Evolutionary conservation across 1,139 yeast genomes (phyloP).

Genomic region (Hyphopichia buzzinii): DNA sequence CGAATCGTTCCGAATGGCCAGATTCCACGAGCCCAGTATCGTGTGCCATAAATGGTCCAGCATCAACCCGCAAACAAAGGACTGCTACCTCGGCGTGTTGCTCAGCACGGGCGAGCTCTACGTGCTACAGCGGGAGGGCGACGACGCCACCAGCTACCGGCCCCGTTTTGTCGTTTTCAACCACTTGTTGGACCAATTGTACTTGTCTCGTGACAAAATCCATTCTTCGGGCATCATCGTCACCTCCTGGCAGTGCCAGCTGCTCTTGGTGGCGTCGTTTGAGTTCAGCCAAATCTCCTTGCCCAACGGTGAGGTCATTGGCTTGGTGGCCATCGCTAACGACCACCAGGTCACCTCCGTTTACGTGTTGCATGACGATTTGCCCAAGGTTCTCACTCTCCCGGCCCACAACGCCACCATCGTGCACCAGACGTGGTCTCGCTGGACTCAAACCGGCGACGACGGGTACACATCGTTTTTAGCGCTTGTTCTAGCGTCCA

Average conservation of each 20-base stretch:
- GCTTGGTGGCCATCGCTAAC: slow-evolving; percentile 15
- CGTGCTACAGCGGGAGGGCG: slow-evolving; percentile 26
- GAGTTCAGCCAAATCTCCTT: slow-evolving; percentile 18
- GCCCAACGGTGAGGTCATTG: slow-evolving; percentile 9
- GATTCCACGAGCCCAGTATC: slow-evolving; percentile 34
- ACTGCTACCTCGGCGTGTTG: slow-evolving; percentile 32
- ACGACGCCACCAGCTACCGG: slow-evolving; percentile 21
- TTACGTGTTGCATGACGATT: slow-evolving; percentile 16
- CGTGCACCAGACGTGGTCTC: slow-evolving; percentile 23
- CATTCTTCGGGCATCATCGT: slow-evolving; percentile 14
- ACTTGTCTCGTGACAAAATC: slow-evolving; percentile 7
- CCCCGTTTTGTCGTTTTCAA: slow-evolving; percentile 29
- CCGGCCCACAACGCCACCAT: slow-evolving; percentile 8
- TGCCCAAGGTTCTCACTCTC: slow-evolving; percentile 7
- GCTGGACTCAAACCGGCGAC: slow-evolving; percentile 12
- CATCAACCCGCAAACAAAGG: slow-evolving; percentile 20
- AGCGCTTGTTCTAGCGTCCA: slow-evolving; percentile 15
- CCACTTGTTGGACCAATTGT: slow-evolving; percentile 21
- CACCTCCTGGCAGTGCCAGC: slow-evolving; percentile 16
- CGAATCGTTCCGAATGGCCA: slow-evolving; percentile 27
- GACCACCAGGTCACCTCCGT: slow-evolving; percentile 19
- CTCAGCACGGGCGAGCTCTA: slow-evolving; percentile 41
- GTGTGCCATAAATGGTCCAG: slow-evolving; percentile 39
- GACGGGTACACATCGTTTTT: slow-evolving; percentile 9
- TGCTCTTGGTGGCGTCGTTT: slow-evolving; percentile 30